Evolutionary conservation across 179 eudicot species (phyloP).

Genomic region (Silene vulgaris): DNA sequence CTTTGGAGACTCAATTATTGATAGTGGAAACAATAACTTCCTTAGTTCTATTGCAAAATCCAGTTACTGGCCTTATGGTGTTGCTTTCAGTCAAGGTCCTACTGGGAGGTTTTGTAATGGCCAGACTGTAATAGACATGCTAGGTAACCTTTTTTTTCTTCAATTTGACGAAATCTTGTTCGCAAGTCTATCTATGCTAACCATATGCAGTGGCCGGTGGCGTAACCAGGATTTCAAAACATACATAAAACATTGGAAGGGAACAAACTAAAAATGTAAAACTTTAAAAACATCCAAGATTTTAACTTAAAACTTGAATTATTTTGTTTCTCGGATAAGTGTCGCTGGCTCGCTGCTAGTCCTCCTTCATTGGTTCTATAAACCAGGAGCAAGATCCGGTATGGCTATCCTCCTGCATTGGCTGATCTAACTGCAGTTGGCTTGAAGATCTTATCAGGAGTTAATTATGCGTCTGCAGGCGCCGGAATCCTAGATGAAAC

Average conservation of each 20-base stretch:
- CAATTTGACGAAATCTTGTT: too few species aligned
- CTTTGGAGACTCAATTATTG: constrained; percentile 72
- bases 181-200: too few species aligned
- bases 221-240: too few species aligned
- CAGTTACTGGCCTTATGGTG: constrained; percentile 79
- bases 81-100: constrained; percentile 47
- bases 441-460: constrained; percentile 28
- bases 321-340: too few species aligned
- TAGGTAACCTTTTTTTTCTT: constrained; percentile 23
- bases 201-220: too few species aligned
- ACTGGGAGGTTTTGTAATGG: constrained; percentile 84
- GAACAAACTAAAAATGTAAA: too few species aligned
- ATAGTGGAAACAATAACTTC: constrained; percentile 72
- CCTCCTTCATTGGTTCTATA: not conserved
- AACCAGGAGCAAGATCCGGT: constrained; percentile 31
- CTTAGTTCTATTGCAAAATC: constrained; percentile 51
- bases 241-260: too few species aligned
- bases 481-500: constrained; percentile 47
- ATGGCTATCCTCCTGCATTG: constrained; percentile 33
- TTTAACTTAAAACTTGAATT: too few species aligned
- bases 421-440: constrained; percentile 34
- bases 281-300: too few species aligned
- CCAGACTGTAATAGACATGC: constrained; percentile 57
- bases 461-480: constrained; percentile 47
- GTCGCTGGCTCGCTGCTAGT: not conserved